Conservation (phyloP, 495 filamentous ascomycete species). For the Penicillium longicatenatum region DNA sequence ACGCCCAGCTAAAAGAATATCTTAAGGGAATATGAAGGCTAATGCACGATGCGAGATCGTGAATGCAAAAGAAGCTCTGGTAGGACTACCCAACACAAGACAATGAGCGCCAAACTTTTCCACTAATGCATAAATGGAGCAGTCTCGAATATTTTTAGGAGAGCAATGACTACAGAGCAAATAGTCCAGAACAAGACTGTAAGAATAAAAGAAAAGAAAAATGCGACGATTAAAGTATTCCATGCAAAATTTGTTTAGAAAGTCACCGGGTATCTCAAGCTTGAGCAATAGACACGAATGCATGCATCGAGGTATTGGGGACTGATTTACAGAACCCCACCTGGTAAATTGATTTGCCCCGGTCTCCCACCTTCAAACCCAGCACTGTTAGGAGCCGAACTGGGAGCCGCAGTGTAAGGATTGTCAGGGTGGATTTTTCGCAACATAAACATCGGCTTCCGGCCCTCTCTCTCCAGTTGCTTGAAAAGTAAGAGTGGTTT, state of each 20-base stretch:
- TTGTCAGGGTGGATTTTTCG: conserved; percentile 55
- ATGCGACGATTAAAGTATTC: conserved; percentile 27
- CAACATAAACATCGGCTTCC: conserved; percentile 99
- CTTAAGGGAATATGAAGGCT: conserved; percentile 20
- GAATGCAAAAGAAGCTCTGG: conserved; percentile 7
- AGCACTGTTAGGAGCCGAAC: conserved; percentile 44
- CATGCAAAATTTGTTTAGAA: conserved; percentile 13
- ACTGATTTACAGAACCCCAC: conserved; percentile 42
- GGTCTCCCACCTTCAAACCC: conserved; percentile 42
- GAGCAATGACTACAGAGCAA: background rate
- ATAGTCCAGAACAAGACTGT: background rate
- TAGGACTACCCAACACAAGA: background rate
- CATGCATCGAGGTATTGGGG: conserved; percentile 13
- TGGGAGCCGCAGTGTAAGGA: conserved; percentile 23
- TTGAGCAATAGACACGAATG: conserved; percentile 28
- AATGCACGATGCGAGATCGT: conserved; percentile 22
- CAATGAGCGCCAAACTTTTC: background rate
- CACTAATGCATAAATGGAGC: background rate
- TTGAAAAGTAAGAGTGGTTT: conserved; percentile 96
- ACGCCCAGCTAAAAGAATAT: conserved; percentile 11
- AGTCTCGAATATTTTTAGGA: background rate
- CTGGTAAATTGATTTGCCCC: conserved; percentile 46
- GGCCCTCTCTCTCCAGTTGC: conserved; percentile 91
- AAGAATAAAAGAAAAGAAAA: conserved; percentile 9
- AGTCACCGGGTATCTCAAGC: conserved; percentile 37